Evolutionary conservation across 2,329 filamentous ascomycete genomes (phyloP), one percentile per base, ranked within the genome.

Genomic region (Allantophomopsis lycopodina): DNA sequence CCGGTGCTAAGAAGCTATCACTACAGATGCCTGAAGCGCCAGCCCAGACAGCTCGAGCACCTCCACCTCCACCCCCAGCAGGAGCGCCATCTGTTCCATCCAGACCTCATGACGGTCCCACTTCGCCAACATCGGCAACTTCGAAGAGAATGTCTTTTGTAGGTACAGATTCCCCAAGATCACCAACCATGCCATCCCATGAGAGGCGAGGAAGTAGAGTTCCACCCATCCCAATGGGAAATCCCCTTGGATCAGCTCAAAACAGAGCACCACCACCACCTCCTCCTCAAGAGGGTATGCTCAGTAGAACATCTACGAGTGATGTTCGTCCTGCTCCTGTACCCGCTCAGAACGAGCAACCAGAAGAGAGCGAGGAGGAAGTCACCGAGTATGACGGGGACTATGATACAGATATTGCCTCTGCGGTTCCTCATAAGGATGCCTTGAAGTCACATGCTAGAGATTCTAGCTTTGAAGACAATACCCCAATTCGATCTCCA

Each of bases 331-430:
- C 56, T 2, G 49, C 61, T 10, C 61, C 65, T 11, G 62, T 69
- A 13, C 60, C 61, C 40, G 60, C 60, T 10, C 49, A 53, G 8
- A 58, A 62, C 42, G 64, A 64, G 44, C 70, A 63, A 35, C 11
- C 23, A 10, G 62, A 71, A 32, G 79, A 80, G 12, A 79, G 76
- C 18, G 80, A 82, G 43, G 85, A 83, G 43, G 87, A 93, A 52
- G 72, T 86, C 28, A 93, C 86, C 0, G 89, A 95, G 54, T 96
- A 96, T 54, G 91, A 98, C 55, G 91, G 89, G 6, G 91, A 96
- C 55, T 96, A 96, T 56, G 91, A 96, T 51, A 96, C 91, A 6
- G 91, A 96, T 56, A 96, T 96, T 55, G 88, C 83, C 2, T 85
- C 88, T n/a, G 81, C 85, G 8, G 86, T 76, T n/a, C 85, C 83